phyloP scores from a whole-genome alignment of 2,329 filamentous ascomycete species.

The Aspergillus pseudoglaucus region DNA sequence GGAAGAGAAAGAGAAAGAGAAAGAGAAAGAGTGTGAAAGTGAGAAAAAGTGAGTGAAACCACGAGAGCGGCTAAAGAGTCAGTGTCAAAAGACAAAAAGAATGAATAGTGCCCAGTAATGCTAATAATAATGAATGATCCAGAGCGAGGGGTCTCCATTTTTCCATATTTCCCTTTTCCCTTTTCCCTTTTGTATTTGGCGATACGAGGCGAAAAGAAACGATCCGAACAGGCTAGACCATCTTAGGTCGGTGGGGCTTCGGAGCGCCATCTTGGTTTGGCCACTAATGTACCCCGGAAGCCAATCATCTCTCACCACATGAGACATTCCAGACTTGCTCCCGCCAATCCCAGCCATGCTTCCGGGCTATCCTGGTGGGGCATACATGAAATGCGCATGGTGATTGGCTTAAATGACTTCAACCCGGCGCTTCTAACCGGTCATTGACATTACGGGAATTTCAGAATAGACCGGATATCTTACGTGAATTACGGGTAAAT shows the following conservation, averaged over 20 bases:
- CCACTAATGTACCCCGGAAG: conserved; percentile 3
- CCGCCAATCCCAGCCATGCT: conserved; percentile 1
- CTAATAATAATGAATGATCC: background rate
- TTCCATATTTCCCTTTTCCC: background rate
- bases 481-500: background rate
- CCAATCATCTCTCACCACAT: conserved; percentile 7
- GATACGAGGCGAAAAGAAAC: background rate
- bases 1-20: conserved; percentile 1
- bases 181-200: background rate
- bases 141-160: background rate
- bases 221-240: conserved; percentile 2
- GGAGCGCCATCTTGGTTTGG: conserved; percentile 7
- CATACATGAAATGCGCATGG: background rate
- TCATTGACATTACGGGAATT: background rate
- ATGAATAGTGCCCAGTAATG: background rate
- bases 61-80: too few relatives aligned
- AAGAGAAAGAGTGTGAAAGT: conserved; percentile 2
- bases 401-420: background rate
- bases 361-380: background rate
- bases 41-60: conserved; percentile 1
- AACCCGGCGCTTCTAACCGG: background rate
- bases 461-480: background rate
- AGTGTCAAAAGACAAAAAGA: background rate
- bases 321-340: conserved; percentile 10
- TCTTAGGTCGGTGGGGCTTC: background rate